Evolutionary conservation across 2,329 filamentous ascomycete genomes (phyloP), one percentile per base, ranked within the genome.

Genomic region (Moelleriella libera): DNA sequence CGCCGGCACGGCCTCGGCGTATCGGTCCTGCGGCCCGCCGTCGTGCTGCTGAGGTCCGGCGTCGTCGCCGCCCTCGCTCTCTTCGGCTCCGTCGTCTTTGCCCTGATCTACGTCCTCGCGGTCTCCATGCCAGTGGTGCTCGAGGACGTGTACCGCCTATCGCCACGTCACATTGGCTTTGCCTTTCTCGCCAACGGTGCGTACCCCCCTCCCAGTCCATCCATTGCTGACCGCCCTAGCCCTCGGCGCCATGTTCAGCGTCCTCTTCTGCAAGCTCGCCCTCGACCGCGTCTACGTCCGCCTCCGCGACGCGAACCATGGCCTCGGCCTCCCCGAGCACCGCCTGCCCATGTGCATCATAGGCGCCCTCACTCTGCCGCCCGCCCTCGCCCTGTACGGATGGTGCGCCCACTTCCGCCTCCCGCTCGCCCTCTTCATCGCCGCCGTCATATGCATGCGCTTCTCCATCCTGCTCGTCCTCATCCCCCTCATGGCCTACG

Each of bases 261-360:
- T 78, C 5, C 6, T 70, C 3, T 49, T 76, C 45, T 74, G 72
- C 64, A 76, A 78, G 55, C 50, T 56, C 9, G 55, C 55, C 21
- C 67, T 80, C 1, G 76, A 80, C 58, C 63, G 63, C 32, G 71
- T 79, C 47, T 79, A 78, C 58, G 55, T 75, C 43, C 57, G 60
- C 29, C 65, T 78, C 8, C 66, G 69, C 28, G 59, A 65, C 42
- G 46, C 56, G 5, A 55, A 68, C 50, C 51, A 63, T 4, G 67
- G 67, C 10, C 57, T 60, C 8, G 72, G 68, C 5, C 63, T 62
- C 6, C 75, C 76, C 1, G 76, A 80, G 55, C 72, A 69, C 55
- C 71, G 75, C 1, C 68, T 80, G 1, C 76, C 76, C 0, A 59
- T 79, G 0, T 55, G 65, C 40, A 67, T 76, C n/a, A 30, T 70